Evolutionary conservation across 2,329 filamentous ascomycete genomes (phyloP), one percentile per base, ranked within the genome.

Genomic region (Colletotrichum sp.): DNA sequence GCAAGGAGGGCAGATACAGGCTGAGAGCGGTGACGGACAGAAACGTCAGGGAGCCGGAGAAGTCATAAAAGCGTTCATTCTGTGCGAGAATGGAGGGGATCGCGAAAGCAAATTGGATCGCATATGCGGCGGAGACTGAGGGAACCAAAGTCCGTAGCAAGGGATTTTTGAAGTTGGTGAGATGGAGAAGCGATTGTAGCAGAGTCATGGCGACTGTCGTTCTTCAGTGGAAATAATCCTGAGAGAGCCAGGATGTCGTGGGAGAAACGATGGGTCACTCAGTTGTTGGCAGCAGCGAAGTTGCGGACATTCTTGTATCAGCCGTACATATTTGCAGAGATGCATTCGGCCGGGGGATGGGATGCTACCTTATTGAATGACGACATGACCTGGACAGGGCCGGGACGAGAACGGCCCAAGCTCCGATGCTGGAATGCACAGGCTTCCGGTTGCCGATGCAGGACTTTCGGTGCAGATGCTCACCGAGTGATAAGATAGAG

Each of bases 11-110:
- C 19, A 94, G 85, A 77, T 90, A 91, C 19, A 94, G 85, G 74
- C 89, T 91, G 32, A 94, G 82, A 1, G 90, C 89, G 16, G 91
- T 91, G 81, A 92, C 92, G 70, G 91, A 90, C 48, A 94, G 87
- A 80, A 93, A 93, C 4, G 93, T 94, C 36, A 93, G 80, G 16
- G 91, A 92, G 64, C 93, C 93, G 3, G 91, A 93, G 64, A 93
- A 82, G 81, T 94, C 93, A 82, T 93, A 94, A 86, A 93, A 93
- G 48, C 90, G 89, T 80, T 94, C 93, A 8, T 90, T 90, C 79
- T 91, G 88, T 36, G 86, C 85, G 30, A 88, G 77, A 76, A 93
- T 91, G 8, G 91, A 93, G 7, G 93, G 93, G 3, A 93, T 81
- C 6, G 91, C 93, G 8, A 91, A 90, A 55, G 88, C 90, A 11